A percentile compares a stretch with the other conserved stretches of the same genome.
These are phyloP conservation scores for Pseudogymnoascus sp. DNA, from an alignment of 2,329 filamentous ascomycete genomes.

Conservation along the genomic window DNA sequence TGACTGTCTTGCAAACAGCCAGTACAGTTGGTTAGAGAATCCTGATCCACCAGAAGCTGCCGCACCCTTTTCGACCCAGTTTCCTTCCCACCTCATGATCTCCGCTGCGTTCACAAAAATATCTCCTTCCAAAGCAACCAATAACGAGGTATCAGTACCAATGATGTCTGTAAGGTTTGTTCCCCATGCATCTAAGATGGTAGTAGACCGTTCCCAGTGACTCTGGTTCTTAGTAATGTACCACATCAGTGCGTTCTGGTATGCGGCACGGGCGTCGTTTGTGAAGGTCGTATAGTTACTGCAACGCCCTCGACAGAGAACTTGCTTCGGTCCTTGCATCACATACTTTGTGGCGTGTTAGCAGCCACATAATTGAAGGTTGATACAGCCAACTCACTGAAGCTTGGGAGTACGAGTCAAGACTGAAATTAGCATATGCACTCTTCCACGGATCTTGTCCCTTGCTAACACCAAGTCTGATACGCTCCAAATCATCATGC, in stretches of 20 bases:
- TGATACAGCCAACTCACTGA: background rate
- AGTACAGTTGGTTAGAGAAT: constrained; percentile 37
- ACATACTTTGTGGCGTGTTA: constrained; percentile 20
- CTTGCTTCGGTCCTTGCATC: constrained; percentile 30
- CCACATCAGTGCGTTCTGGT: constrained; percentile 38
- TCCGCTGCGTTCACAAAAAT: constrained; percentile 39
- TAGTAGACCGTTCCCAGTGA: constrained; percentile 32
- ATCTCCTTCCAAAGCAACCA: constrained; percentile 36
- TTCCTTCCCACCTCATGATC: constrained; percentile 40
- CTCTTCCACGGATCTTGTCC: constrained; percentile 14
- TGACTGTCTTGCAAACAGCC: constrained; percentile 36
- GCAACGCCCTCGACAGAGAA: constrained; percentile 30
- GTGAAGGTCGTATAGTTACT: constrained; percentile 36
- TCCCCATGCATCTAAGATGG: constrained; percentile 36
- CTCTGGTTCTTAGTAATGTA: constrained; percentile 35
- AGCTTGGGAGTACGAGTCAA: constrained; percentile 12
- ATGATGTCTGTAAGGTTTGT: constrained; percentile 31
- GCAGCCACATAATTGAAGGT: background rate
- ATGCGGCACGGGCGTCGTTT: constrained; percentile 34
- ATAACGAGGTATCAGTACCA: constrained; percentile 32
- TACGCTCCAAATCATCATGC: constrained; percentile 31
- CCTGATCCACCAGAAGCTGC: constrained; percentile 33
- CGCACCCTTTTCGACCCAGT: constrained; percentile 34
- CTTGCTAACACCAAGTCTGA: constrained; percentile 23
- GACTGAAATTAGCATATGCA: constrained; percentile 17